Percentiles rank a stretch among this genome's conserved stretches.
Conservation (phyloP, 139 green algal genomes). For the Volvox reticuliferus region DNA sequence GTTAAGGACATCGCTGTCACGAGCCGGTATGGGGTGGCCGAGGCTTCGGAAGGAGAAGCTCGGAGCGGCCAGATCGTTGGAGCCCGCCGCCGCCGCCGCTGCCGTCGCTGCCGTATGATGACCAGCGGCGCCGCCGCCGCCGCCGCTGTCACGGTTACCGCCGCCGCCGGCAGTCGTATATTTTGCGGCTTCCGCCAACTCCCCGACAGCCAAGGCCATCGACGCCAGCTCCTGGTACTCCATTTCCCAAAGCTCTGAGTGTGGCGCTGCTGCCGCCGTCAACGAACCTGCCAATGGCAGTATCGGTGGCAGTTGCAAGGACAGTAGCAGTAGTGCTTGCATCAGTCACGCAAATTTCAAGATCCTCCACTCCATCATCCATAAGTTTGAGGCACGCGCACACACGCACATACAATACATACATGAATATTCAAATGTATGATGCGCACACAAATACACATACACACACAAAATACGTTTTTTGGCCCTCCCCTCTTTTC, state of each 20-base stretch:
- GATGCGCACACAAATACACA: not conserved
- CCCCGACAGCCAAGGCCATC: conserved; percentile 7
- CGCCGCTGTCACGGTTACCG: not conserved
- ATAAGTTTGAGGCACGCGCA: no score
- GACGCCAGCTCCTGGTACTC: conserved; percentile 33
- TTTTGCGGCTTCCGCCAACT: not conserved
- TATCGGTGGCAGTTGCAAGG: not conserved
- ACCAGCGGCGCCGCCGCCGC: not conserved
- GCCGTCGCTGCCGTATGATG: not conserved
- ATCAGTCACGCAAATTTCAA: no score
- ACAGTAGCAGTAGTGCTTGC: not conserved
- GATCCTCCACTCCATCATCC: no score
- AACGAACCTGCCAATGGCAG: not conserved
- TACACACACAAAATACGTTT: not conserved
- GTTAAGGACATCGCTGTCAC: not conserved
- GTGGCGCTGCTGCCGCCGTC: not conserved
- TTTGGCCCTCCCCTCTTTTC: no score
- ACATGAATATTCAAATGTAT: no score
- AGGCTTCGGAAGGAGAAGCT: not conserved
- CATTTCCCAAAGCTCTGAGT: not conserved
- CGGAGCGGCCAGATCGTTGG: not conserved
- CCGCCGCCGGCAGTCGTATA: not conserved
- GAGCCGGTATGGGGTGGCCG: not conserved
- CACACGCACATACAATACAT: no score
- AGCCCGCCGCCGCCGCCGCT: not conserved